Conservation (phyloP, 352 stramenopile genomes). For the Phytopythium kandeliae region DNA sequence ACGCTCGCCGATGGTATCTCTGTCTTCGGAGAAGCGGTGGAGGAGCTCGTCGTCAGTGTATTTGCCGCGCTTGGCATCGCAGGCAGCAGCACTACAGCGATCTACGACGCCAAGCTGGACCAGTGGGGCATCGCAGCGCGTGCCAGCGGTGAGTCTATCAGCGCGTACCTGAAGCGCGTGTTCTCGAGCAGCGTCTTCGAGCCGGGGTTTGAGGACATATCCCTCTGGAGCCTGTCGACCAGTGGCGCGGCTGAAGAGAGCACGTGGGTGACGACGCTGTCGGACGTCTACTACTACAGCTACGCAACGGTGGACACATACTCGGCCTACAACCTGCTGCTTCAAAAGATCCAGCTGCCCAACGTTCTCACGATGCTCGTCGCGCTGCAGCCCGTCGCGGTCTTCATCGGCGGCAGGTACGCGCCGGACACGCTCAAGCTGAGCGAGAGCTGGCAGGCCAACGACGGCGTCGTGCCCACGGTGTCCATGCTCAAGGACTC, state of each 20-base stretch:
- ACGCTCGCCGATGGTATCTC: slow-evolving; percentile 40
- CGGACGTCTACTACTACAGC: slow-evolving; percentile 57
- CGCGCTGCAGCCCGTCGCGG: slow-evolving; percentile 19
- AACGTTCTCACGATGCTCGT: slow-evolving; percentile 43
- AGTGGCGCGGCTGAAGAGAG: slow-evolving; percentile 39
- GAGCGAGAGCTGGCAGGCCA: slow-evolving; percentile 30
- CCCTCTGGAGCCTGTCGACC: slow-evolving; percentile 40
- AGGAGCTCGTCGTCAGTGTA: slow-evolving; percentile 19
- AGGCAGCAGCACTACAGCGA: slow-evolving; percentile 14
- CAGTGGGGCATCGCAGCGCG: slow-evolving; percentile 35
- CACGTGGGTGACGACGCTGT: slow-evolving; percentile 42
- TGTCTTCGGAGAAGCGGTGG: slow-evolving; percentile 28
- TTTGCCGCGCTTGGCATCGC: slow-evolving; percentile 20
- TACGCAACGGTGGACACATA: slow-evolving; percentile 44
- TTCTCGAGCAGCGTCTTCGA: slow-evolving; percentile 32
- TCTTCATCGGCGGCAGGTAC: slow-evolving; percentile 35
- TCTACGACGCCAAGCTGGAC: slow-evolving; percentile 51
- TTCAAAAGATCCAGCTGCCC: slow-evolving; percentile 33
- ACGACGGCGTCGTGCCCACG: slow-evolving; percentile 39
- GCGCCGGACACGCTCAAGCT: slow-evolving; percentile 22
- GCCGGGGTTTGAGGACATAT: slow-evolving; percentile 34
- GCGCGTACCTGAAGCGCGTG: slow-evolving; percentile 31
- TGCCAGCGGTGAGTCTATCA: slow-evolving; percentile 17
- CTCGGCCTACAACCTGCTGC: slow-evolving; percentile 18
- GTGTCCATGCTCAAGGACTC: slow-evolving; percentile 37